phyloP scores from a whole-genome alignment of 2,329 filamentous ascomycete genomes.

The Calonectria hawksworthii region DNA sequence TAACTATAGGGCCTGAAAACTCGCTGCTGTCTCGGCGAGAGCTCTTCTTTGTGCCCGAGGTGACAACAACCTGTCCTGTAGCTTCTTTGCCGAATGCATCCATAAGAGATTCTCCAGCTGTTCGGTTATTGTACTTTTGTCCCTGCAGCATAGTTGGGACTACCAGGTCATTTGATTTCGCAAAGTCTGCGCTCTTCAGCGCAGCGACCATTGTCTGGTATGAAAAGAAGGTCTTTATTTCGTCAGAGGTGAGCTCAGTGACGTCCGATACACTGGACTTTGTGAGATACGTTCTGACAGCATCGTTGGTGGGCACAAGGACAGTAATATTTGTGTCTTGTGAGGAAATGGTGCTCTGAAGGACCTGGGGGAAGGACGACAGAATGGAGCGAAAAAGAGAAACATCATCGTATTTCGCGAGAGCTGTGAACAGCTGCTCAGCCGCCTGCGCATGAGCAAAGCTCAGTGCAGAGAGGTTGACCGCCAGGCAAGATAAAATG shows the following conservation, averaged over 20 bases:
- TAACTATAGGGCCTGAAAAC: neutral
- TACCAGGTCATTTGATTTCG: neutral
- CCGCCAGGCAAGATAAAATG: neutral
- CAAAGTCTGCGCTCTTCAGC: neutral
- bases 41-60: neutral
- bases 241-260: neutral
- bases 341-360: neutral
- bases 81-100: neutral
- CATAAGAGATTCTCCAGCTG: neutral
- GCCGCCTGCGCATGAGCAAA: neutral
- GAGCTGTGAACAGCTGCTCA: neutral
- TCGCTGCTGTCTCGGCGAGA: neutral
- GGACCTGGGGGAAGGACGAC: neutral
- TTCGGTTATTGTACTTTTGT: constrained; percentile 2
- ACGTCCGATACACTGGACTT: neutral
- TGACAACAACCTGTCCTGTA: neutral
- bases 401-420: neutral
- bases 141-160: neutral
- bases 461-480: neutral
- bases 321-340: neutral
- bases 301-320: neutral
- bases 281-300: neutral
- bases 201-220: constrained; percentile 6
- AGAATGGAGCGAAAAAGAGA: neutral
- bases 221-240: neutral